Evolutionary conservation across 176 grass and related monocot species (phyloP).

Genomic region (Poa annua): DNA sequence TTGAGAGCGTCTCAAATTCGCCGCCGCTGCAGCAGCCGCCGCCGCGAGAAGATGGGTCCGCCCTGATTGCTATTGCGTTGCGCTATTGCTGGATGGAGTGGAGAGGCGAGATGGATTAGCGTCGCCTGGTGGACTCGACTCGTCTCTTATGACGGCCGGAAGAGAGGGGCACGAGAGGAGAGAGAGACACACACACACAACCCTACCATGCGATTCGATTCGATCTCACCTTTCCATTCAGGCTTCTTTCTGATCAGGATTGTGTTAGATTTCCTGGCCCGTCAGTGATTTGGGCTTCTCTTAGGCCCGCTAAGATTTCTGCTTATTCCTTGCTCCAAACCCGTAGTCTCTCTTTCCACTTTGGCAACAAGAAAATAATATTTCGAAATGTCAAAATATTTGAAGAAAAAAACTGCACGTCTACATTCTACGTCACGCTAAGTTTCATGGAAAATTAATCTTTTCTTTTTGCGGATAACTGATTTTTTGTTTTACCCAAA

Average conservation of each 20-base stretch:
- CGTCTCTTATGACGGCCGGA: conserved; percentile 23
- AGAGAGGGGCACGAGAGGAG: not conserved
- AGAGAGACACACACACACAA: not conserved
- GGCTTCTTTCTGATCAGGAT: not conserved
- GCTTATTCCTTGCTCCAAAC: too few species aligned
- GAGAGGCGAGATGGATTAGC: conserved; percentile 12
- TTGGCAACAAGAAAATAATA: too few species aligned
- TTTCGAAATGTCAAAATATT: too few species aligned
- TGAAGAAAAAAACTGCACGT: too few species aligned
- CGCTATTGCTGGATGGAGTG: not conserved
- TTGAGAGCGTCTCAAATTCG: not conserved
- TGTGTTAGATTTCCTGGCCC: not conserved
- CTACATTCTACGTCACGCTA: too few species aligned
- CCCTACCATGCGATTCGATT: not conserved
- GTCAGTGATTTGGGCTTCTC: not conserved
- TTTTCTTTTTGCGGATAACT: too few species aligned
- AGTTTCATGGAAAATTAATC: too few species aligned
- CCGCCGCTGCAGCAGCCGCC: conserved; percentile 12
- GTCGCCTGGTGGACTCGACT: conserved; percentile 21
- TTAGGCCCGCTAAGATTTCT: not conserved
- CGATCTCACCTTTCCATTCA: conserved; percentile 6
- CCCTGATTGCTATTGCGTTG: conserved; percentile 19
- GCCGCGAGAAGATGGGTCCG: conserved; percentile 1
- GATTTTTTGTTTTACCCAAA: too few species aligned
- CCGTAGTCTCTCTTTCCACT: too few species aligned